Evolutionary conservation across 306 rosid genomes (phyloP).

Genomic region (Cicer cuneatum): DNA sequence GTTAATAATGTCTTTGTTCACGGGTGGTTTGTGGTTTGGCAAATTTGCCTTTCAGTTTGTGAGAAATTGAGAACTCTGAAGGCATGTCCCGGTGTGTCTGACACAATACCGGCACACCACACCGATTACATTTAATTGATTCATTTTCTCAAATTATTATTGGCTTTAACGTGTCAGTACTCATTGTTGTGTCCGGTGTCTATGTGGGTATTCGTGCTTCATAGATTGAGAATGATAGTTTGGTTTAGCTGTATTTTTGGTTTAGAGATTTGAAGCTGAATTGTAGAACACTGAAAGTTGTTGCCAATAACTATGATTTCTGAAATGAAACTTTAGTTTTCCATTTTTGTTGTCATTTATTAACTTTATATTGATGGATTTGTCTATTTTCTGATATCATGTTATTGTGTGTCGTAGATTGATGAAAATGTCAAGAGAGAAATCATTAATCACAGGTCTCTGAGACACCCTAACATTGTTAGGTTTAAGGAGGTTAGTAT

Average conservation of each 20-base stretch:
- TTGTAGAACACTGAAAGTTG: background rate
- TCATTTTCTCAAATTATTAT: too few species aligned
- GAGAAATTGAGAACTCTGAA: background rate
- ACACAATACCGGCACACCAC: too few species aligned
- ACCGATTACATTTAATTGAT: too few species aligned
- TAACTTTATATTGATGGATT: background rate
- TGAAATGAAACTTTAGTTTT: conserved; percentile 1
- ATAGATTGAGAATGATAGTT: background rate
- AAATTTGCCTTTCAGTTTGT: conserved; percentile 10
- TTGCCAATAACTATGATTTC: conserved; percentile 9
- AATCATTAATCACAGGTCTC: conserved; percentile 91
- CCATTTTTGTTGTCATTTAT: background rate
- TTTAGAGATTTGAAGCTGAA: conserved; percentile 1
- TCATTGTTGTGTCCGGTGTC: too few species aligned
- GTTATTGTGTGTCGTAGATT: conserved; percentile 63
- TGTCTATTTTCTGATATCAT: conserved; percentile 4
- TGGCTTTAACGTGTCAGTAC: too few species aligned
- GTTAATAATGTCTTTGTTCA: background rate
- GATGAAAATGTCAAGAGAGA: conserved; percentile 96
- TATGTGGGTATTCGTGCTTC: too few species aligned
- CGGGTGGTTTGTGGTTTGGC: background rate
- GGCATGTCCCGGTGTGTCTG: too few species aligned
- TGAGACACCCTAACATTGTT: conserved; percentile 96
- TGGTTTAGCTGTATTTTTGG: conserved; percentile 23
- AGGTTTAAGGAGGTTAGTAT: conserved; percentile 88